phyloP scores from a whole-genome alignment of 441 rosid genomes.

The Euphorbia corollata region DNA sequence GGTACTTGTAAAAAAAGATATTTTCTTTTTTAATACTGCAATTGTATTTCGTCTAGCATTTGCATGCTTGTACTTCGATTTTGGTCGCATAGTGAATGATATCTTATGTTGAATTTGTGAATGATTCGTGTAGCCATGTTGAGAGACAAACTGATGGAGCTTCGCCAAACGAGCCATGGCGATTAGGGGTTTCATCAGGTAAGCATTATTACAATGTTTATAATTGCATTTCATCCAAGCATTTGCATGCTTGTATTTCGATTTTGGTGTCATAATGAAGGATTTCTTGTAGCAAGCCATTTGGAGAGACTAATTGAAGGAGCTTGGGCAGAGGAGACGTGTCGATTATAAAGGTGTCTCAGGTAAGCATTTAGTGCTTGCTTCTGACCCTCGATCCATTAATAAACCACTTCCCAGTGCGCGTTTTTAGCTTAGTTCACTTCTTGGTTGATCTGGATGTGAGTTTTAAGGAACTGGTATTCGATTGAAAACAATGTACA shows the following conservation, averaged over 20 bases:
- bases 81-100: constrained; percentile 1
- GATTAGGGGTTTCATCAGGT: constrained; percentile 9
- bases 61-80: background rate
- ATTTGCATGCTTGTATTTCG: too few relatives aligned
- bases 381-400: background rate
- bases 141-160: constrained; percentile 59
- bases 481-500: background rate
- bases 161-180: constrained; percentile 41
- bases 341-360: too few relatives aligned
- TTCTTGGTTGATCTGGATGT: constrained; percentile 3
- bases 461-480: constrained; percentile 5
- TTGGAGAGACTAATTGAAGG: too few relatives aligned
- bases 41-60: background rate
- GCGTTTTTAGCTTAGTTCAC: constrained; percentile 2
- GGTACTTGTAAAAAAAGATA: constrained; percentile 34
- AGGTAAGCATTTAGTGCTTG: background rate
- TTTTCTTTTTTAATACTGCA: background rate
- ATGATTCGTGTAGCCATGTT: constrained; percentile 45
- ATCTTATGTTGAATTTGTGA: background rate
- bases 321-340: too few relatives aligned
- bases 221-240: too few relatives aligned
- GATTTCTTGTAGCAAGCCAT: too few relatives aligned
- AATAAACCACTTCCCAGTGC: background rate
- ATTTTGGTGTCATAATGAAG: too few relatives aligned
- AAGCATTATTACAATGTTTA: background rate